These are phyloP conservation scores for Neurospora sp. DNA, from an alignment of 495 filamentous ascomycete species.

Conservation along the genomic window DNA sequence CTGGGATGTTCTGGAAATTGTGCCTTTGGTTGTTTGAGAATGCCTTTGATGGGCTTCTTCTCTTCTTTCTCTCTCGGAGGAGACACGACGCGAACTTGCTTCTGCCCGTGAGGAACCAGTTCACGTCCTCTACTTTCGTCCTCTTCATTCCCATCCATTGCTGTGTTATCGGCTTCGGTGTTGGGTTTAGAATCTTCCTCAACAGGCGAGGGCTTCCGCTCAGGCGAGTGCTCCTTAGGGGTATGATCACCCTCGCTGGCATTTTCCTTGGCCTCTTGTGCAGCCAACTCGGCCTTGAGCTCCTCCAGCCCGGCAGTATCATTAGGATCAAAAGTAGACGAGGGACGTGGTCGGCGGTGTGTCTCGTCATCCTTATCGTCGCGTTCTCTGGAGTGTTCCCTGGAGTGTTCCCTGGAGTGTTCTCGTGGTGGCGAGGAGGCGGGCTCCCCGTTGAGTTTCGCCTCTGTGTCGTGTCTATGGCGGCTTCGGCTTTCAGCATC, in stretches of 20 bases:
- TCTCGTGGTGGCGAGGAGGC: conserved; percentile 5
- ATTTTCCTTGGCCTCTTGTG: neutral
- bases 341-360: conserved; percentile 25
- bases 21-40: conserved; percentile 59
- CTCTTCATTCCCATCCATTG: conserved; percentile 11
- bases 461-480: conserved; percentile 16
- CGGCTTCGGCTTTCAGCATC: conserved; percentile 3
- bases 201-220: conserved; percentile 12
- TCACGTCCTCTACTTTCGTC: conserved; percentile 34
- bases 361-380: neutral
- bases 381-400: neutral
- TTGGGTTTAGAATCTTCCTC: conserved; percentile 6
- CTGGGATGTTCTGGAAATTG: conserved; percentile 74
- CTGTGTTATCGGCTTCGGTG: conserved; percentile 15
- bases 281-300: conserved; percentile 37
- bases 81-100: conserved; percentile 45
- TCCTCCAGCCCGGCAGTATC: conserved; percentile 36
- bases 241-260: conserved; percentile 8
- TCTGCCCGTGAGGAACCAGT: conserved; percentile 23
- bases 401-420: neutral
- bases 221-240: conserved; percentile 11
- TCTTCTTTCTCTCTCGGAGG: conserved; percentile 41
- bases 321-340: conserved; percentile 40
- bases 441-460: conserved; percentile 15
- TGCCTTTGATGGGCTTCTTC: conserved; percentile 28